Evolutionary conservation across 1,139 yeast species (phyloP).

Genomic region (Pichia sp.): DNA sequence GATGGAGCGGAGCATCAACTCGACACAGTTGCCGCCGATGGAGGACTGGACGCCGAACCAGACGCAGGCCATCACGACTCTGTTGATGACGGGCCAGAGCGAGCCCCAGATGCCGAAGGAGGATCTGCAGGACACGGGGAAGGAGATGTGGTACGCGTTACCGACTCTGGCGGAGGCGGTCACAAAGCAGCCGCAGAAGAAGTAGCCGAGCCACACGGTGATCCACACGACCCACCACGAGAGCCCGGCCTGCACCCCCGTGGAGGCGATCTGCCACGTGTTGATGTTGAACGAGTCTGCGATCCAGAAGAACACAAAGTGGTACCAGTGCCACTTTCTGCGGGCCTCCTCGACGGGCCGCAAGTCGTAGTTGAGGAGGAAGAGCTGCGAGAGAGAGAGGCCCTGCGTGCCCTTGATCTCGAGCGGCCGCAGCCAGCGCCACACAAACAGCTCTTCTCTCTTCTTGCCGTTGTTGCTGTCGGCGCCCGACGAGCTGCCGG

Average conservation of each 20-base stretch:
- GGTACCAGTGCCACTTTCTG: slow-evolving; percentile 79
- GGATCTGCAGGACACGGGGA: slow-evolving; percentile 71
- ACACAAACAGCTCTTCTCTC: slow-evolving; percentile 47
- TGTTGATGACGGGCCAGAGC: slow-evolving; percentile 72
- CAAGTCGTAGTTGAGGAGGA: slow-evolving; percentile 67
- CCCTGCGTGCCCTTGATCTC: slow-evolving; percentile 29
- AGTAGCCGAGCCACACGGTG: slow-evolving; percentile 68
- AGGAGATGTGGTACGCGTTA: slow-evolving; percentile 67
- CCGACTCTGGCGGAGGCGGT: slow-evolving; percentile 67
- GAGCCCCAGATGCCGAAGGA: slow-evolving; percentile 77
- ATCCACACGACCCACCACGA: slow-evolving; percentile 91
- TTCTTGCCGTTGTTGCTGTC: slow-evolving; percentile 8
- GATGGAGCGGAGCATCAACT: slow-evolving; percentile 62
- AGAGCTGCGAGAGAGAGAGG: slow-evolving; percentile 47
- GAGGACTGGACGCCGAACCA: slow-evolving; percentile 86
- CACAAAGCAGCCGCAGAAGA: slow-evolving; percentile 49
- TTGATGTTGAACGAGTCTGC: slow-evolving; percentile 85
- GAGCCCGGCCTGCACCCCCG: slow-evolving; percentile 69
- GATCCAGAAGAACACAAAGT: slow-evolving; percentile 74
- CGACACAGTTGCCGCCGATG: slow-evolving; percentile 79
- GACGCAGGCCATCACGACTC: slow-evolving; percentile 77
- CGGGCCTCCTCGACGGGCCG: slow-evolving; percentile 68
- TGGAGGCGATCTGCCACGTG: slow-evolving; percentile 88
- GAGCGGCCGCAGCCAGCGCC: slow-evolving; percentile 45
- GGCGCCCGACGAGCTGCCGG: slow-evolving; percentile 29